These are phyloP conservation scores for Fusarium tanahbumbuense DNA, from an alignment of 2,329 filamentous ascomycete genomes.

Conservation along the genomic window DNA sequence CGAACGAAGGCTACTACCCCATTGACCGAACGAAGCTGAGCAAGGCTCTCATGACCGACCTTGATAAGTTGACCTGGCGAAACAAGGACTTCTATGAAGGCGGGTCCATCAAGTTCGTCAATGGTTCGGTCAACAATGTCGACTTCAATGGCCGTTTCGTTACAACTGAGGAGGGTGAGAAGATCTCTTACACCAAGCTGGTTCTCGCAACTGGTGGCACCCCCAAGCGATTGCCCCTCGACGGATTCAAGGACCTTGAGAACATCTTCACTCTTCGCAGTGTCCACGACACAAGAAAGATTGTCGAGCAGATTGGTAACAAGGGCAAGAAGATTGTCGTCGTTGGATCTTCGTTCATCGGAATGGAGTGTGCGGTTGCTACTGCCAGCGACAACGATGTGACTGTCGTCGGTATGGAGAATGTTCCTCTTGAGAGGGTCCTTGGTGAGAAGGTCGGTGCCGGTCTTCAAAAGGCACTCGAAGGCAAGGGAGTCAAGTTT, in stretches of 20 bases:
- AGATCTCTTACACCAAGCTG: conserved; percentile 85
- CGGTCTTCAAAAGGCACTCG: conserved; percentile 81
- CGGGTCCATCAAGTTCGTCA: conserved; percentile 67
- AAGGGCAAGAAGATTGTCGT: conserved; percentile 92
- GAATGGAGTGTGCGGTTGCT: conserved; percentile 95
- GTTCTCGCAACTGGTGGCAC: conserved; percentile 89
- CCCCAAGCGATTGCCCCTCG: conserved; percentile 78
- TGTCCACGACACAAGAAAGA: conserved; percentile 80
- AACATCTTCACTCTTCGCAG: conserved; percentile 90
- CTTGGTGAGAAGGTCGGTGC: conserved; percentile 85
- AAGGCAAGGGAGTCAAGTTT: conserved; percentile 91
- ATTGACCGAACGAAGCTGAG: conserved; percentile 96
- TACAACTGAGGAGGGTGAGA: conserved; percentile 77
- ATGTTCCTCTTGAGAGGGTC: conserved; percentile 83
- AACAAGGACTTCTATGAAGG: conserved; percentile 80
- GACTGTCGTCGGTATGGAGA: conserved; percentile 89
- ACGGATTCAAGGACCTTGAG: conserved; percentile 84
- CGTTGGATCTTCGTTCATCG: conserved; percentile 94
- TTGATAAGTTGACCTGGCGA: conserved; percentile 81
- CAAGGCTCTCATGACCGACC: conserved; percentile 88
- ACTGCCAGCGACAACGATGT: conserved; percentile 83
- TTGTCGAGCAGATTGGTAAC: conserved; percentile 82
- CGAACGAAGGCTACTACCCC: conserved; percentile 84
- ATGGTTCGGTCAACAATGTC: conserved; percentile 75
- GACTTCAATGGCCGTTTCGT: conserved; percentile 82